Conservation (phyloP, 2,329 filamentous ascomycete species). For the Ophiostoma quercus region DNA sequence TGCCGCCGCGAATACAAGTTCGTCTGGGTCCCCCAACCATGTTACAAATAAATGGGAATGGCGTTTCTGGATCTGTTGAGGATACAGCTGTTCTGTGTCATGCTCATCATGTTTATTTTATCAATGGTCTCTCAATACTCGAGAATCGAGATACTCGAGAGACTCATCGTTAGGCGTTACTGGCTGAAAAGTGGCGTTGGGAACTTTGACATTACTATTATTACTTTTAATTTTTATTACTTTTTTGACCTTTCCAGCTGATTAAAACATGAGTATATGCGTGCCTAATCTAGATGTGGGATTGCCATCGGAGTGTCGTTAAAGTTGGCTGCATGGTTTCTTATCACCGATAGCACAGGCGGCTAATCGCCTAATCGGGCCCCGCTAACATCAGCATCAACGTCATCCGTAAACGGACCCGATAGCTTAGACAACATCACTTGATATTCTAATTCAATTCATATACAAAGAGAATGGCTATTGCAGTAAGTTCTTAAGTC, state of each 20-base stretch:
- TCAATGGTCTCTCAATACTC: neutral
- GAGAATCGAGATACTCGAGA: neutral
- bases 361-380: neutral
- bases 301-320: neutral
- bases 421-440: neutral
- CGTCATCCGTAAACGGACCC: neutral
- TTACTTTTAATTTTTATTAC: neutral
- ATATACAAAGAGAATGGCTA: neutral
- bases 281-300: neutral
- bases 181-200: neutral
- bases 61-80: neutral
- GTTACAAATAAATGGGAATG: no score
- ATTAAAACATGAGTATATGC: no score
- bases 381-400: neutral
- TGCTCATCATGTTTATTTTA: neutral
- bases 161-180: neutral
- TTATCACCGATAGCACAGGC: neutral
- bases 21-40: no score
- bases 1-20: no score
- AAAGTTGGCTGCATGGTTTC: neutral
- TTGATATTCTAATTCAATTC: neutral
- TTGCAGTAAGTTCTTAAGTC: slow-evolving; percentile 14
- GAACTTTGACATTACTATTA: neutral
- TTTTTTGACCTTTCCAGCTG: neutral
- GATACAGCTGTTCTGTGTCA: neutral